Evolutionary conservation across 305 asterid genomes (phyloP).

Genomic region (Fraxinus greggii): DNA sequence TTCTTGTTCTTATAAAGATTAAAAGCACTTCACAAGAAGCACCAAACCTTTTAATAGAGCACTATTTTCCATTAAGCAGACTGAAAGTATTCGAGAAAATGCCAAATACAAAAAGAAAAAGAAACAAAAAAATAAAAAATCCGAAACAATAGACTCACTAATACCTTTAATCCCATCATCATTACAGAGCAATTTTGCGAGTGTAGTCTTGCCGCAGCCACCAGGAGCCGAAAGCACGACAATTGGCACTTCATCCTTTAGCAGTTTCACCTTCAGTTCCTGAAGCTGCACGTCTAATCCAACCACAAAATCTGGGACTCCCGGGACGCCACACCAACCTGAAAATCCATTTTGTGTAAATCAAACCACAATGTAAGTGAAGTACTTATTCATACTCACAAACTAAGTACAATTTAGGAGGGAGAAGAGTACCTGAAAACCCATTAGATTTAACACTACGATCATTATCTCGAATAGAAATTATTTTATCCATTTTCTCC

Average conservation of each 20-base stretch:
- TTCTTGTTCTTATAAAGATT: neutral
- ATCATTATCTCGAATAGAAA: neutral
- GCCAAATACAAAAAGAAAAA: neutral
- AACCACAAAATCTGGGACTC: conserved; percentile 24
- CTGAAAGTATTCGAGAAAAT: neutral
- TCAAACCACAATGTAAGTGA: neutral
- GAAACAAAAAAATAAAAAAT: too few species aligned
- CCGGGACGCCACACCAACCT: conserved; percentile 26
- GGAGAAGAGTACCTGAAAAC: neutral
- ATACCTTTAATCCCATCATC: conserved; percentile 33
- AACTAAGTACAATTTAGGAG: neutral
- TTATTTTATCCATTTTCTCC: conserved; percentile 6
- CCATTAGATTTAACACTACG: neutral
- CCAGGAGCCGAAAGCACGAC: conserved; percentile 41
- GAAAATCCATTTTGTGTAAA: conserved; percentile 2
- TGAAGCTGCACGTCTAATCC: conserved; percentile 29
- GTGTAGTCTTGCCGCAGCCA: conserved; percentile 40
- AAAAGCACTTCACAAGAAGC: neutral
- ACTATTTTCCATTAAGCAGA: neutral
- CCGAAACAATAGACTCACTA: neutral
- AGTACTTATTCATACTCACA: neutral
- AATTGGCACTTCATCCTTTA: conserved; percentile 13
- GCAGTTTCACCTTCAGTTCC: conserved; percentile 27
- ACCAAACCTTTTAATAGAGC: neutral
- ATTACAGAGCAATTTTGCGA: conserved; percentile 30